Base-by-base conservation (phyloP, 176 grass and related monocot species). In the Oryza meyeriana region DNA sequence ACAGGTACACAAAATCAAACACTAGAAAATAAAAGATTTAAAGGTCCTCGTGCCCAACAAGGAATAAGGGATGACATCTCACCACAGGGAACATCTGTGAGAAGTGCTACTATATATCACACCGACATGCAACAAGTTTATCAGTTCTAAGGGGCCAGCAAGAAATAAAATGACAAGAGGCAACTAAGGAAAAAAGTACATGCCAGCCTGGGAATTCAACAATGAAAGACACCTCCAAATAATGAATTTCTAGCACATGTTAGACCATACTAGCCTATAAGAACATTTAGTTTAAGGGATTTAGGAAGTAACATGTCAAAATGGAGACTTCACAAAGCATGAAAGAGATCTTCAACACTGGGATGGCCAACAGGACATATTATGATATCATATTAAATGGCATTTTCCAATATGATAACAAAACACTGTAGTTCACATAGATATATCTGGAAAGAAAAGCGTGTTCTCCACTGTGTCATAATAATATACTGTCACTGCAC, bases 1-100 rank as follows among this genome's bases (percentile, higher is more conserved):
- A 76, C 35, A 55, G 70, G 22, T 77, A 38, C 33, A 72, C 33
- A 55, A 79, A 27, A 73, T 79, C 67, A 38, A 72, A 55, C 57
- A 55, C 17, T 36, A 48, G 8, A 11, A 4, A 57, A 57, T 40
- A n/a, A 39, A 72, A 28, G 48, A 61, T 81, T 13, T 48, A 72
- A 24, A 62, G 29, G 52, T 61, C 34, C 22, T 61, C n/a, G 11
- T 55, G 50, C 59, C 40, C 40, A 81, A 35, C 50, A 41, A 71
- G 38, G 48, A 71, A 59, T 81, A 40, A 3, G 39, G 16, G 48
- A 34, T 40, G 26, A 20, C 42, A 59, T 75, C 62, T 45, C 22
- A 62, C 35, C 36, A 45, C 50, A 18, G 31, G 59, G 48, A 75
- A 75, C 31, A 59, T 22, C 32, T 48, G n/a, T 35, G 34, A 13